A percentile compares a stretch with the other conserved stretches of the same genome.
Evolutionary conservation across 306 rosid genomes (phyloP).

Genomic region (Quercus robur): DNA sequence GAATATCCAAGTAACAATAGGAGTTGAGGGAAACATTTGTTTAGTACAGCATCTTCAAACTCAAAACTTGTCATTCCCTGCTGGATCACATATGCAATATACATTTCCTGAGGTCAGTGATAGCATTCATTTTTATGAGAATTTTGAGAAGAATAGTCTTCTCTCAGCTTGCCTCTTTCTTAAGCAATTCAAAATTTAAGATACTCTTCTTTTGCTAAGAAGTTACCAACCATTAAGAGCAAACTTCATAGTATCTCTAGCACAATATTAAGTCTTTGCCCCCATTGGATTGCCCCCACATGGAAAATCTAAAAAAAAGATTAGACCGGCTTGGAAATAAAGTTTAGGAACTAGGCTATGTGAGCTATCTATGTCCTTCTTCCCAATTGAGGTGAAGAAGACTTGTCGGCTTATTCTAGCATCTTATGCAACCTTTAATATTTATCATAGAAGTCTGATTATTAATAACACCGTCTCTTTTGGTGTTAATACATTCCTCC

Average conservation of each 20-base stretch:
- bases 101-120: conserved; percentile 76
- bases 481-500: not conserved
- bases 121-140: not conserved
- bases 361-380: not conserved
- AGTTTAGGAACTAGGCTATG: not conserved
- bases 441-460: not conserved
- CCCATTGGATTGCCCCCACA: not conserved
- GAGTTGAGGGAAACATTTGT: conserved; percentile 60
- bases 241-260: not conserved
- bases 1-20: conserved; percentile 72
- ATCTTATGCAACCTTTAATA: not conserved
- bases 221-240: not conserved
- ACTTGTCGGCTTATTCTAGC: not conserved
- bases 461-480: too few species aligned
- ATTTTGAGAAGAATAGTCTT: not conserved
- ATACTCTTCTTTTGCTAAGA: not conserved
- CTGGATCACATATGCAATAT: conserved; percentile 56
- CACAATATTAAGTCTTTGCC: not conserved
- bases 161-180: not conserved
- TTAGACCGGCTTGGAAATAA: not conserved
- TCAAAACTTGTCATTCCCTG: conserved; percentile 56
- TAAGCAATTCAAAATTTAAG: not conserved
- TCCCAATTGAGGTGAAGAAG: not conserved
- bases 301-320: not conserved
- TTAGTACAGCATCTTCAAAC: conserved; percentile 70